Evolutionary conservation across 352 stramenopile species (phyloP).

Genomic region (Phytopythium chamaehyphon): DNA sequence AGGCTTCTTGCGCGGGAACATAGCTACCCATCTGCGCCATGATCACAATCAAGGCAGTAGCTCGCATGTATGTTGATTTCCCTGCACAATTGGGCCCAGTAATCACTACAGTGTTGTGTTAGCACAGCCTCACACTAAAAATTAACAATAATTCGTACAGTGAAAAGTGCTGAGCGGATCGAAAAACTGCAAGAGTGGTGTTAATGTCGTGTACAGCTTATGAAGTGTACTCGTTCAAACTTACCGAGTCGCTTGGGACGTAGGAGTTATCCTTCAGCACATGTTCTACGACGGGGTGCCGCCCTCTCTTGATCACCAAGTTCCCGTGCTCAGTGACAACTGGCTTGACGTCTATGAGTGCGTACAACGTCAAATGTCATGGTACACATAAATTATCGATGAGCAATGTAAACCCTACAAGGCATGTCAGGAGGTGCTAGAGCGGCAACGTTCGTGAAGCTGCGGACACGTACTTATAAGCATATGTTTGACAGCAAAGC

Average conservation of each 20-base stretch:
- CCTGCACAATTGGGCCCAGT: slow-evolving; percentile 90
- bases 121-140: neutral
- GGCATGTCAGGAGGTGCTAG: slow-evolving; percentile 64
- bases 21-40: slow-evolving; percentile 90
- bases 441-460: slow-evolving; percentile 87
- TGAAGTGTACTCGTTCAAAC: neutral
- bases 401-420: slow-evolving; percentile 53
- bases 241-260: slow-evolving; percentile 83
- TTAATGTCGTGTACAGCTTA: neutral
- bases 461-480: slow-evolving; percentile 13
- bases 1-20: slow-evolving; percentile 78
- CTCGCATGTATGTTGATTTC: slow-evolving; percentile 89
- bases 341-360: slow-evolving; percentile 54
- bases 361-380: too few species aligned
- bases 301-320: slow-evolving; percentile 76
- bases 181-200: slow-evolving; percentile 42
- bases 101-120: slow-evolving; percentile 41
- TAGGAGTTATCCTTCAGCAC: slow-evolving; percentile 67
- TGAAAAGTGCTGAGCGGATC: slow-evolving; percentile 71
- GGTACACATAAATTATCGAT: too few species aligned
- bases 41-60: slow-evolving; percentile 86
- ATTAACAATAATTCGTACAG: neutral
- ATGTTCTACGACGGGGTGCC: slow-evolving; percentile 74
- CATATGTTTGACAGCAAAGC: too few species aligned
- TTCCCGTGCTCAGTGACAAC: slow-evolving; percentile 61